Percentiles rank a stretch among this genome's conserved stretches.
phyloP scores from a whole-genome alignment of 2,329 filamentous ascomycete genomes.

The Pseudogymnoascus sp. region DNA sequence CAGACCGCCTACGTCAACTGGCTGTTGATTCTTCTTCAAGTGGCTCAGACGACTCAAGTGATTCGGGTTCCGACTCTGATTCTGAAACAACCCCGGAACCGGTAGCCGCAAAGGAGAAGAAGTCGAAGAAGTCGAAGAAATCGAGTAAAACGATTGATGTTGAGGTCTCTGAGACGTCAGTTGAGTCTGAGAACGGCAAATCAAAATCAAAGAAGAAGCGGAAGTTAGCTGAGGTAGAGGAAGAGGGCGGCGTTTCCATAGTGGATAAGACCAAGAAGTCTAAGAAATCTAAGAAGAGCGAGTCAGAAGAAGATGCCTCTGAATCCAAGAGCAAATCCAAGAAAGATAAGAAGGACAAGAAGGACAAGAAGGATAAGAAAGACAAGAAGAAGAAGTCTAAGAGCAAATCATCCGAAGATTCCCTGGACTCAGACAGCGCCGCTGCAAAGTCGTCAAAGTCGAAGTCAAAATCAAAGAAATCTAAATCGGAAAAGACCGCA shows the following conservation, averaged over 20 bases:
- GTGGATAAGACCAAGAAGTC: conserved; percentile 25
- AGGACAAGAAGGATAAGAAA: conserved; percentile 39
- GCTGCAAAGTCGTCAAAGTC: conserved; percentile 9
- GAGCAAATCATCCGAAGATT: conserved; percentile 24
- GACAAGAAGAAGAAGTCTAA: conserved; percentile 34
- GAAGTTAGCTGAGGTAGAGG: conserved; percentile 37
- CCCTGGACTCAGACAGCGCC: conserved; percentile 17
- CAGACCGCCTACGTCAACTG: conserved; percentile 25
- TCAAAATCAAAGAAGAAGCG: conserved; percentile 33
- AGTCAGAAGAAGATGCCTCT: conserved; percentile 15
- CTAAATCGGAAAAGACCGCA: conserved; percentile 1
- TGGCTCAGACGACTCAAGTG: conserved; percentile 11
- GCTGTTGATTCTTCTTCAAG: conserved; percentile 12
- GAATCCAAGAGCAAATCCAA: conserved; percentile 31
- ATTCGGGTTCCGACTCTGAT: conserved; percentile 13
- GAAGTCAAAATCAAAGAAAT: conserved; percentile 19
- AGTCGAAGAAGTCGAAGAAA: conserved; percentile 20
- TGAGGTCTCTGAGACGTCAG: conserved; percentile 18
- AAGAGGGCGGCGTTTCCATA: conserved; percentile 17
- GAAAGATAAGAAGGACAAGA: conserved; percentile 27
- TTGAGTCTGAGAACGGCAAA: conserved; percentile 12
- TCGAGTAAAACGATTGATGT: conserved; percentile 21
- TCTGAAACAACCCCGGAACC: background rate
- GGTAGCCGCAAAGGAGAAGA: conserved; percentile 17
- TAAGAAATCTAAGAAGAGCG: conserved; percentile 24